phyloP scores from a whole-genome alignment of 768 basidiomycete genomes.

The Amanita molliuscula region DNA sequence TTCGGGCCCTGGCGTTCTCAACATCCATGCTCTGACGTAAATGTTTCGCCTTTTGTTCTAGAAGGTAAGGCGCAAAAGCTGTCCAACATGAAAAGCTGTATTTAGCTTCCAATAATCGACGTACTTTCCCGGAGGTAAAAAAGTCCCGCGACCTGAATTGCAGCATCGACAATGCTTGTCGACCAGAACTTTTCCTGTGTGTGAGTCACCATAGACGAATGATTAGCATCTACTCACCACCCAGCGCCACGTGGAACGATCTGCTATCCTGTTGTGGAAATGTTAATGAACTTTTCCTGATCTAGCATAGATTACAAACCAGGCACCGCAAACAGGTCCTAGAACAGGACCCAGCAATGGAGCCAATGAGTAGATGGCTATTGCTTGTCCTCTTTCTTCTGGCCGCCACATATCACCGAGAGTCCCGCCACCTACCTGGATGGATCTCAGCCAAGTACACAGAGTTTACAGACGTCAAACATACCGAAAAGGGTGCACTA shows the following conservation, averaged over 20 bases:
- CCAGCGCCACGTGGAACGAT: slow-evolving; percentile 63
- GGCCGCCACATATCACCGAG: slow-evolving; percentile 49
- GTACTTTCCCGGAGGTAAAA: slow-evolving; percentile 55
- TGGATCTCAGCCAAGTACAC: neutral
- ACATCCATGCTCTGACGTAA: slow-evolving; percentile 34
- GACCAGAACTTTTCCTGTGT: slow-evolving; percentile 45
- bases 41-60: slow-evolving; percentile 38
- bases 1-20: slow-evolving; percentile 29
- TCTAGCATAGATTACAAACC: neutral
- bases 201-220: neutral
- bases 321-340: slow-evolving; percentile 47
- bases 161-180: slow-evolving; percentile 44
- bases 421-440: slow-evolving; percentile 51
- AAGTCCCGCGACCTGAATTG: slow-evolving; percentile 44
- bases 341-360: slow-evolving; percentile 57
- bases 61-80: slow-evolving; percentile 34
- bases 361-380: slow-evolving; percentile 54
- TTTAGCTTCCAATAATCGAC: neutral
- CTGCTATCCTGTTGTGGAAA: slow-evolving; percentile 35
- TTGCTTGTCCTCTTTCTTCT: slow-evolving; percentile 55
- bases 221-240: slow-evolving; percentile 31
- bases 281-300: neutral
- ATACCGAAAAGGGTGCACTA: slow-evolving; percentile 53
- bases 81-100: slow-evolving; percentile 20
- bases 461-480: slow-evolving; percentile 22